These are phyloP conservation scores for Lipomyces spencermartinsiae DNA, from an alignment of 805 yeast genomes.

Conservation along the genomic window DNA sequence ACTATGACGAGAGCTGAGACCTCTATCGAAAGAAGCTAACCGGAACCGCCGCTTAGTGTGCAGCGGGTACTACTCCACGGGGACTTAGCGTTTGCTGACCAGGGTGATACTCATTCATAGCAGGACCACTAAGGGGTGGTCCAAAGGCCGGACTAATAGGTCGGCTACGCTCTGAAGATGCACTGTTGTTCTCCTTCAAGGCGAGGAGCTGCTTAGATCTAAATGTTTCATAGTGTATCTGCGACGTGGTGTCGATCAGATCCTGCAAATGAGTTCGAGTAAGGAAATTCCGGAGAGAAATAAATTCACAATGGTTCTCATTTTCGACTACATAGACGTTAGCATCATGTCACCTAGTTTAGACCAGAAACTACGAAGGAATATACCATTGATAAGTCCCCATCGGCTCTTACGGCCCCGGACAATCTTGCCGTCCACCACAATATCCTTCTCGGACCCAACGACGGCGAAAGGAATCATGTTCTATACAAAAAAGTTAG, in stretches of 20 bases:
- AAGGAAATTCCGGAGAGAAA: slow-evolving; percentile 88
- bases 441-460: slow-evolving; percentile 82
- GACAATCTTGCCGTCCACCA: slow-evolving; percentile 76
- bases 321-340: slow-evolving; percentile 66
- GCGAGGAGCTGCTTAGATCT: slow-evolving; percentile 93
- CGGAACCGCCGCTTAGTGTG: background rate
- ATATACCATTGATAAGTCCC: slow-evolving; percentile 74
- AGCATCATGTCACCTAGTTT: background rate
- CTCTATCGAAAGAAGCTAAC: background rate
- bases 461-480: slow-evolving; percentile 89
- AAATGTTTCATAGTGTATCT: slow-evolving; percentile 88
- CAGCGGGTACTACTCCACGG: slow-evolving; percentile 14
- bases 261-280: slow-evolving; percentile 96
- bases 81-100: slow-evolving; percentile 18
- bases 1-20: background rate
- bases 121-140: background rate
- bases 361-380: background rate
- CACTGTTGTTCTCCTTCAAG: slow-evolving; percentile 72
- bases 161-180: slow-evolving; percentile 45
- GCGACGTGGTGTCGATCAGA: slow-evolving; percentile 88
- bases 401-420: slow-evolving; percentile 93
- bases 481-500: slow-evolving; percentile 12
- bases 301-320: slow-evolving; percentile 93
- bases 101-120: background rate
- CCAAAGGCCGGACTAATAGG: slow-evolving; percentile 31